phyloP scores from a whole-genome alignment of 768 basidiomycete species.

The Naganishia vishniacii region DNA sequence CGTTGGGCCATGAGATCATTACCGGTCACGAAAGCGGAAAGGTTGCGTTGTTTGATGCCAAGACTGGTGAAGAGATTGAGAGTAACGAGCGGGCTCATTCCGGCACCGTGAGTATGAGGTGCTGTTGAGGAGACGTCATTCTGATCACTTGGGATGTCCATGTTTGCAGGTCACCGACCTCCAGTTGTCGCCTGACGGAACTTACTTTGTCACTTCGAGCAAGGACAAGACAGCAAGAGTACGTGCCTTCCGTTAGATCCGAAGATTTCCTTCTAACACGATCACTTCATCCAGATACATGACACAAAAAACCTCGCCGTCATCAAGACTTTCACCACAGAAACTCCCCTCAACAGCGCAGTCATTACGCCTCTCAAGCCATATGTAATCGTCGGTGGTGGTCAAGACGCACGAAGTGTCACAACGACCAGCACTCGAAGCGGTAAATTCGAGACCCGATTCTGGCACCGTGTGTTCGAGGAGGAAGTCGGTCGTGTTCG shows the following conservation, averaged over 20 bases:
- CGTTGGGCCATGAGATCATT: conserved; percentile 68
- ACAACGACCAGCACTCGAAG: conserved; percentile 89
- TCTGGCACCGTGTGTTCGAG: conserved; percentile 96
- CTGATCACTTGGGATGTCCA: neutral
- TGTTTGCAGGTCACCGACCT: conserved; percentile 70
- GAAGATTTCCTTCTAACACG: neutral
- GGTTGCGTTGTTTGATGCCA: conserved; percentile 81
- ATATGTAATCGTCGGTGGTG: conserved; percentile 89
- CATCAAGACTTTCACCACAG: conserved; percentile 87
- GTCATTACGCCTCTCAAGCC: conserved; percentile 76
- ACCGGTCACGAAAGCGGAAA: conserved; percentile 97
- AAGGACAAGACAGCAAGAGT: conserved; percentile 96
- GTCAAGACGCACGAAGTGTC: conserved; percentile 95
- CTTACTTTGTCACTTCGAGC: conserved; percentile 91
- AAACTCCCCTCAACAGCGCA: conserved; percentile 92
- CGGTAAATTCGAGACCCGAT: conserved; percentile 95
- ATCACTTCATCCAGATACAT: conserved; percentile 58
- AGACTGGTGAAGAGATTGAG: conserved; percentile 73
- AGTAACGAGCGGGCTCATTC: conserved; percentile 80
- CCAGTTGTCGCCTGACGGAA: conserved; percentile 79
- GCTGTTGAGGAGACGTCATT: conserved; percentile 52
- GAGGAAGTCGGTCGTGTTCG: conserved; percentile 96
- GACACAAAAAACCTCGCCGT: conserved; percentile 81
- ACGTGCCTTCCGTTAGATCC: conserved; percentile 39
- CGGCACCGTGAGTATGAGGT: conserved; percentile 42